phyloP scores from a whole-genome alignment of 2,329 filamentous ascomycete genomes.

The Tricladium varicosporioides region DNA sequence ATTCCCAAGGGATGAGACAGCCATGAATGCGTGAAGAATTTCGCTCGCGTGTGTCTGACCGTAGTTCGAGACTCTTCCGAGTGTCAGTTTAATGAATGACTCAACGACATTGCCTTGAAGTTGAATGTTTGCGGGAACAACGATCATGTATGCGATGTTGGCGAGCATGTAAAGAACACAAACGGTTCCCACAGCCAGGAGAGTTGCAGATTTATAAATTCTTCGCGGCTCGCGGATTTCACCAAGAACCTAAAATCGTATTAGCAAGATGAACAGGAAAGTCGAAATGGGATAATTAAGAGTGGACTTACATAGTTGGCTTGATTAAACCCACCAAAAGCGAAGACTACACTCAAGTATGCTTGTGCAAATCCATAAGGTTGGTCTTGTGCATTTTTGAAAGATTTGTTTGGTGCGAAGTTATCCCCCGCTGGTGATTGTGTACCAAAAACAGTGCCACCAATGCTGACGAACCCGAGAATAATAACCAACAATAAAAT shows the following conservation, averaged over 20 bases:
- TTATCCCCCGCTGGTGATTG: conserved; percentile 7
- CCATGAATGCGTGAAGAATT: conserved; percentile 49
- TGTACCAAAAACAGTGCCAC: conserved; percentile 1
- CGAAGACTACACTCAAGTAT: conserved; percentile 44
- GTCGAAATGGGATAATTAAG: no score
- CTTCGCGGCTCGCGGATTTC: conserved; percentile 40
- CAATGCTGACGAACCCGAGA: not conserved
- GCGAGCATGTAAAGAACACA: conserved; percentile 38
- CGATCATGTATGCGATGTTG: conserved; percentile 30
- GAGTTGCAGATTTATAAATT: conserved; percentile 36
- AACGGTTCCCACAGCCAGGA: conserved; percentile 34
- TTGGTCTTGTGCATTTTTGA: conserved; percentile 19
- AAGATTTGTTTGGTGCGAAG: conserved; percentile 10
- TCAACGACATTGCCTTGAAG: no score
- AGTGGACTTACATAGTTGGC: conserved; percentile 41
- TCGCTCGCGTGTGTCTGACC: conserved; percentile 24
- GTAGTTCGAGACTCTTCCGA: conserved; percentile 32
- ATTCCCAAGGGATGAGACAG: conserved; percentile 50
- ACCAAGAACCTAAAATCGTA: conserved; percentile 4
- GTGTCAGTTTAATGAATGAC: conserved; percentile 35
- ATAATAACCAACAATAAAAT: not conserved
- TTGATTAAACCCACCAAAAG: conserved; percentile 43
- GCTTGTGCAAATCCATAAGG: conserved; percentile 37
- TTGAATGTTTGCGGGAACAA: not conserved
- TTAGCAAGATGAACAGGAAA: no score